These are phyloP conservation scores for Calonectria pauciramosa DNA, from an alignment of 2,329 filamentous ascomycete genomes.

Conservation along the genomic window DNA sequence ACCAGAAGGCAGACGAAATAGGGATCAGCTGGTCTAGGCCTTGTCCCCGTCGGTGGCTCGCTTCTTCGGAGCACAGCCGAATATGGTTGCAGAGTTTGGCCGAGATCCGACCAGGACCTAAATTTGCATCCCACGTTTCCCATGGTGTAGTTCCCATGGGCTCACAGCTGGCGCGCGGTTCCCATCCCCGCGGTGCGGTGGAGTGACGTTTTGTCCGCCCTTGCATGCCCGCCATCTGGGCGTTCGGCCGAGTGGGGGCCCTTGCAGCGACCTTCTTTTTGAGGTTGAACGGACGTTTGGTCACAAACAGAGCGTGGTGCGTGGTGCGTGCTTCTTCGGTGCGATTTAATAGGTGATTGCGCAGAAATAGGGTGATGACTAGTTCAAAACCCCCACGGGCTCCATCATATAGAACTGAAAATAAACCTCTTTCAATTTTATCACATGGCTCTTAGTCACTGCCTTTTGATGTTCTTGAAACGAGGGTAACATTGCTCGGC, in stretches of 20 bases:
- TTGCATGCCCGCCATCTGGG: not conserved
- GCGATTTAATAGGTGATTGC: not conserved
- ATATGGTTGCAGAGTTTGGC: not conserved
- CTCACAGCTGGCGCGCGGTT: not conserved
- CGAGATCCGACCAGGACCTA: not conserved
- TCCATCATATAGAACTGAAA: not conserved
- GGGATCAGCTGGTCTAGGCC: not conserved
- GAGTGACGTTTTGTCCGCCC: not conserved
- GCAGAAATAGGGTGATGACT: too few species aligned
- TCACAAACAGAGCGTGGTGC: not conserved
- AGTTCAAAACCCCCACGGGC: not conserved
- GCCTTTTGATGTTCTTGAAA: not conserved
- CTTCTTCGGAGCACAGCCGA: not conserved
- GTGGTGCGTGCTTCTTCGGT: not conserved
- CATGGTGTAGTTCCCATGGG: not conserved
- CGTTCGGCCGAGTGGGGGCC: not conserved
- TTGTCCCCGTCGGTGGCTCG: not conserved
- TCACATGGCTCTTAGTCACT: not conserved
- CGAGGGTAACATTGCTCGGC: not conserved
- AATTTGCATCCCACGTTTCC: not conserved
- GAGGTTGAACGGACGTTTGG: not conserved
- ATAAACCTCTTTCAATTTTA: not conserved
- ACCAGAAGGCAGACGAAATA: not conserved
- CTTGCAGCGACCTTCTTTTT: slow-evolving; percentile 8
- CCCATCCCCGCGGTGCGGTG: not conserved